Evolutionary conservation across 805 yeast species (phyloP), one percentile per base, ranked within the genome.

Genomic region (Komagataella phaffii): DNA sequence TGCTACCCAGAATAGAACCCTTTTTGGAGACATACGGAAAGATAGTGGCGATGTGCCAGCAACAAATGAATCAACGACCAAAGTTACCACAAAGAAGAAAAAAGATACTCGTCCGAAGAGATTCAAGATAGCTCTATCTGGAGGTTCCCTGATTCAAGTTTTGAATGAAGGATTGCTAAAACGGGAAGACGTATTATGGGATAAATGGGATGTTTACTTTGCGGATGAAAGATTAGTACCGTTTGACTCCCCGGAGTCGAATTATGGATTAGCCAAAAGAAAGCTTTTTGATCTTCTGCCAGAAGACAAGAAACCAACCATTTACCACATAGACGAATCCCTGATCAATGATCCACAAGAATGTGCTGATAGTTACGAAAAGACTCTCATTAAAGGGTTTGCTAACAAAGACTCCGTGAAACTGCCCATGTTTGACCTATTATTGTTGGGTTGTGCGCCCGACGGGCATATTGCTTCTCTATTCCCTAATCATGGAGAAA

Each of bases 381-480:
- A 88, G 68, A 73, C 81, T 18, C 73, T 93, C 52, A 86, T 93
- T 53, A 80, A 79, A 61, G 93, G 91, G 51, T 93, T 93, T 71
- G 99, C 99, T 8, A 89, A 87, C 51, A 91, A 95, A 64, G 98
- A 93, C 67, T 84, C 96, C 17, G 99, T 93, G 52, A 89, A 90
- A 68, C 75, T 91, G 55, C 99, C 99, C 54, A 82, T 88, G 80
- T 91, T 93, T 69, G 98, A 93, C 66, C 70, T 93, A 51, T 77
- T 93, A 55, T 72, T 93, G 57, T 74, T 93, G 53, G 99, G 99
- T 23, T 91, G 98, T 73, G 99, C 99, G 0, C 98, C 98, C 2
- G 99, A 91, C 66, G 99, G 99, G 19, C 99, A 91, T 66, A 87
- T 88, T 62, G 96, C 96, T 50, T 88, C 96, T n/a, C 76, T 91